Conservation (phyloP, 23 red algal species). For the Gracilaria vermiculophylla region DNA sequence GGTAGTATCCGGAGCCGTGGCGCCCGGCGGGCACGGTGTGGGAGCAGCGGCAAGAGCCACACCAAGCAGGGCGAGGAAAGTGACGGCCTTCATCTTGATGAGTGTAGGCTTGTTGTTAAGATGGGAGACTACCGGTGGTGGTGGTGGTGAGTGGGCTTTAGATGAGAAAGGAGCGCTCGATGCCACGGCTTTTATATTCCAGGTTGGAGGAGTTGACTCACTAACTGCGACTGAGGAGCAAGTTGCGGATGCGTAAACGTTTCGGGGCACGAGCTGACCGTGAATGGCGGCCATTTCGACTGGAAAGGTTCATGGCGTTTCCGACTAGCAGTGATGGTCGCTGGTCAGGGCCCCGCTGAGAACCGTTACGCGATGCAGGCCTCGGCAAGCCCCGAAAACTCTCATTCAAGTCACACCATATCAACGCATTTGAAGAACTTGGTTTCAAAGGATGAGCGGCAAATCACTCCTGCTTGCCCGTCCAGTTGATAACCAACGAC, state of each 20-base stretch:
- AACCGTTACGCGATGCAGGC: not conserved
- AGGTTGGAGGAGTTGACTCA: not conserved
- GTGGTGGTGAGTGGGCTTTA: not conserved
- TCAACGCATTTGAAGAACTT: not conserved
- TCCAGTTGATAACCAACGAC: constrained; percentile 9
- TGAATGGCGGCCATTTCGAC: not conserved
- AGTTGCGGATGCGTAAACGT: not conserved
- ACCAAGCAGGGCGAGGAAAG: constrained; percentile 54
- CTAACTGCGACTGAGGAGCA: not conserved
- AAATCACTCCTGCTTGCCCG: not conserved
- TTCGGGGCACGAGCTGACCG: not conserved
- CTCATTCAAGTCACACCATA: not conserved
- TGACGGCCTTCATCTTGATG: constrained; percentile 58
- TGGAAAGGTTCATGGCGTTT: not conserved
- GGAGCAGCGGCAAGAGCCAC: constrained; percentile 41
- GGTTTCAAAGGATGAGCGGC: not conserved
- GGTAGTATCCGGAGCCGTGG: not conserved
- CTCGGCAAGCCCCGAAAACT: constrained; percentile 9
- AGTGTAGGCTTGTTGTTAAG: constrained; percentile 12
- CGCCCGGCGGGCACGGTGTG: constrained; percentile 9
- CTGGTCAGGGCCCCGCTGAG: not conserved
- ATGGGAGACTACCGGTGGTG: constrained; percentile 29
- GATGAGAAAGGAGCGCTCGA: not conserved
- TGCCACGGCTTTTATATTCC: constrained; percentile 1
- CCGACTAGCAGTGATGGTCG: not conserved